Evolutionary conservation across 148 eudicot species (phyloP).

Genomic region (Heliamphora exappendiculata): DNA sequence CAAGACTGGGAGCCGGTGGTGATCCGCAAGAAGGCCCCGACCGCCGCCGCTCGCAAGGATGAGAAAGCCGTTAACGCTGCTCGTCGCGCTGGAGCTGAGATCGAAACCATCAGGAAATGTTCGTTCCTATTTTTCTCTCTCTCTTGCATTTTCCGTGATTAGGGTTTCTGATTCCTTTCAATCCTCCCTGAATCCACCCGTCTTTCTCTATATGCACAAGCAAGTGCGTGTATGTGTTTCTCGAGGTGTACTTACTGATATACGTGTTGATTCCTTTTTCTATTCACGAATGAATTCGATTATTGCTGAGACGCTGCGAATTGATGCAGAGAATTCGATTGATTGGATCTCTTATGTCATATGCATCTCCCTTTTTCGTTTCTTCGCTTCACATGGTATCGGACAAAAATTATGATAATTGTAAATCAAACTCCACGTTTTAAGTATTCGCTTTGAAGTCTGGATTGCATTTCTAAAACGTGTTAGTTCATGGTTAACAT

Average conservation of each 20-base stretch:
- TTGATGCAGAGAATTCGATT: not conserved
- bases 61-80: conserved; percentile 99
- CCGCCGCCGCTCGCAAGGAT: conserved; percentile 87
- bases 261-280: not conserved
- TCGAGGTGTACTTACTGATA: not conserved
- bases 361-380: not conserved
- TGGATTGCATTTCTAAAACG: not conserved
- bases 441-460: too few relatives aligned
- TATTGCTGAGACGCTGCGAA: not conserved
- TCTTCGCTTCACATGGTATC: not conserved
- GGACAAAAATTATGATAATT: not conserved
- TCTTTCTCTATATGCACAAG: not conserved
- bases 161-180: not conserved
- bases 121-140: not conserved
- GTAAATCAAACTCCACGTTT: not conserved
- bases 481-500: not conserved
- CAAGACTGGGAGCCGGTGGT: conserved; percentile 99
- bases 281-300: not conserved
- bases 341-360: not conserved
- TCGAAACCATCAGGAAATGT: conserved; percentile 88
- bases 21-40: conserved; percentile 89
- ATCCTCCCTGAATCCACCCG: not conserved
- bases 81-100: conserved; percentile 98
- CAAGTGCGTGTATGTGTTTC: not conserved
- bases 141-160: not conserved